phyloP scores from a whole-genome alignment of 2,329 filamentous ascomycete genomes.

The Ceratocystis cacaofunesta region DNA sequence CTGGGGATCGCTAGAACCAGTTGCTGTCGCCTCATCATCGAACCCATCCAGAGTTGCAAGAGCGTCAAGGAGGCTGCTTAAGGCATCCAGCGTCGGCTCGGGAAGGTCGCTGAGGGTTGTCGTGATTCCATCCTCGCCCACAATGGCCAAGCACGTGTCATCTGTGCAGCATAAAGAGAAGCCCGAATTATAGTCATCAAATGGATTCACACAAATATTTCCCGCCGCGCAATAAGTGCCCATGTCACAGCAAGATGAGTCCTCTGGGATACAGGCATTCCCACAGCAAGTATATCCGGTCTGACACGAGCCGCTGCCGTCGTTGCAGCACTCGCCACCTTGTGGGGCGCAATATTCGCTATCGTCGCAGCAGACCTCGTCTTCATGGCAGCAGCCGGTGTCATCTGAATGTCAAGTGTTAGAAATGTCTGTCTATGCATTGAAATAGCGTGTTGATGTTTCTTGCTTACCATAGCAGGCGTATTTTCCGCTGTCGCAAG shows the following conservation, averaged over 20 bases:
- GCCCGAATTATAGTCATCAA: not conserved
- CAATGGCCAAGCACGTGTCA: not conserved
- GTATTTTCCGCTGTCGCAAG: not conserved
- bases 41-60: not conserved
- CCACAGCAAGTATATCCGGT: not conserved
- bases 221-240: not conserved
- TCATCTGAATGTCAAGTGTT: not conserved
- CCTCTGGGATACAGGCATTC: not conserved
- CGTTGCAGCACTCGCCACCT: not conserved
- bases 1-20: not conserved
- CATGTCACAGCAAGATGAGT: not conserved
- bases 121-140: conserved; percentile 7
- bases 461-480: not conserved
- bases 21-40: not conserved
- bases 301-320: not conserved
- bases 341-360: not conserved
- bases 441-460: not conserved
- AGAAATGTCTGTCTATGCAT: not conserved
- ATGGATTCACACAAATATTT: not conserved
- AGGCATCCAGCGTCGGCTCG: not conserved
- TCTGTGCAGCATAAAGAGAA: conserved; percentile 4
- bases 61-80: not conserved
- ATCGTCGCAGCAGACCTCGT: not conserved
- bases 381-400: not conserved
- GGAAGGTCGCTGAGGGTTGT: not conserved